Base-by-base conservation (phyloP, 768 basidiomycete genomes). In the Tulasnella sp. region DNA sequence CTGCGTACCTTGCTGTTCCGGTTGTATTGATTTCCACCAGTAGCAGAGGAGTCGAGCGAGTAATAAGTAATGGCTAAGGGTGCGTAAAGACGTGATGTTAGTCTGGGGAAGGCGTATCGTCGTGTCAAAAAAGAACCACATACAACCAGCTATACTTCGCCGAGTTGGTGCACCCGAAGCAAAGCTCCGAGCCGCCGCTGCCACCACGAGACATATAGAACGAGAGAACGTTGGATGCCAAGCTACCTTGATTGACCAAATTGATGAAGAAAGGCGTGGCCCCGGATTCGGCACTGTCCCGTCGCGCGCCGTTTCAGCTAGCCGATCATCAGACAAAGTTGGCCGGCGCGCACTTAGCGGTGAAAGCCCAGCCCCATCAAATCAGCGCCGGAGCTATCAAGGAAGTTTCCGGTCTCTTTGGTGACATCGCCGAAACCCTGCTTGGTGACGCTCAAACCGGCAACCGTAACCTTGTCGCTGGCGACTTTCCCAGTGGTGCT, bases 381-480 rank as follows among this genome's bases (percentile, higher is more conserved):
- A 27, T 58, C 76, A 34, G 76, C 48, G 36, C 40, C 38, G 38
- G 56, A 34, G 88, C 77, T 16, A 88, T 88, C 46, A 24, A 77
- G 76, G 76, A 77, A 76, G 76, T 62, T 40, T 24, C 82, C 19
- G 12, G 86, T 87, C 74, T 88, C 88, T 1, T 82, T 83, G 21
- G 82, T 85, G 34, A 89, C 88, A n/a, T 86, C 86, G 24, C 88
- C 88, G 18, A 90, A 81, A 2, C 84, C 84, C 82, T 90, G 89
- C 52, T 82, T 82, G 4, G 81, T 81, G 9, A 87, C 88, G 82
- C 86, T 86, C 19, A 91, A 71, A 2, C 88, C 87, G 7, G 84
- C 88, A n/a, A 90, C 82, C 44, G 84, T 83, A 9, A 91, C 89
- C 0, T 83, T 87, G 81, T 91, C 90, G 24, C 81, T 83, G 14